Base-by-base conservation (phyloP, 805 yeast species). In the Yamadazyma olivae region DNA sequence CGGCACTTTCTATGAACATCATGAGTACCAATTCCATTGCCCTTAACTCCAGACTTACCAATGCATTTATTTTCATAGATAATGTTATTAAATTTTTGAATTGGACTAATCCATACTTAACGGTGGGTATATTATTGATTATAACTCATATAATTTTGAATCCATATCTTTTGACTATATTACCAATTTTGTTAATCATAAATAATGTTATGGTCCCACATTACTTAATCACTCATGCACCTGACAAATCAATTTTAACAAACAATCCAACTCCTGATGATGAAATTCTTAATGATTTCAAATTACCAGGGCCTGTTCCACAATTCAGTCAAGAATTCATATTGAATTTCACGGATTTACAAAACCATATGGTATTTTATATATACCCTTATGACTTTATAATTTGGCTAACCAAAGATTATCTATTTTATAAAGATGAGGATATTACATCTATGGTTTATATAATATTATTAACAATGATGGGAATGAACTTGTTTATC, bases 321-420 rank as follows among this genome's bases (percentile, higher is more conserved):
- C 88, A 87, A 55, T 67, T 84, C 33, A 80, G 90, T 21, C 68
- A 84, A 37, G 95, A 88, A 53, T 88, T 87, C 52, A 58, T 82
- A 15, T 53, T 87, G 38, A 88, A 88, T 53, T 64, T 85, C 49
- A 85, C 95, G 1, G 96, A 88, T 61, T 64, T 87, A 40, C 96
- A 88, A 52, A 88, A 88, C 53, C 82, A 79, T 50, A 81, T 84
- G 86, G 52, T 80, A 20, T 50, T 79, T 10, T 86, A 81, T 54
- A 79, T 83, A 7, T 55, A 63, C 9, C 59, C 67, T 0, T 87
- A 80, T 70, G 91, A 88, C 57, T 67, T 69, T 16, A 33, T 77
- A 4, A 63, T 70, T 15, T 58, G 66, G 46, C 38, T 75, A 28
- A 64, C 83, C 21, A 59, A 64, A 15, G 77, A 74, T 38, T 79